Conservation (phyloP, 371 early-diverging fungal genomes). For the Syncephalastrum sp. region DNA sequence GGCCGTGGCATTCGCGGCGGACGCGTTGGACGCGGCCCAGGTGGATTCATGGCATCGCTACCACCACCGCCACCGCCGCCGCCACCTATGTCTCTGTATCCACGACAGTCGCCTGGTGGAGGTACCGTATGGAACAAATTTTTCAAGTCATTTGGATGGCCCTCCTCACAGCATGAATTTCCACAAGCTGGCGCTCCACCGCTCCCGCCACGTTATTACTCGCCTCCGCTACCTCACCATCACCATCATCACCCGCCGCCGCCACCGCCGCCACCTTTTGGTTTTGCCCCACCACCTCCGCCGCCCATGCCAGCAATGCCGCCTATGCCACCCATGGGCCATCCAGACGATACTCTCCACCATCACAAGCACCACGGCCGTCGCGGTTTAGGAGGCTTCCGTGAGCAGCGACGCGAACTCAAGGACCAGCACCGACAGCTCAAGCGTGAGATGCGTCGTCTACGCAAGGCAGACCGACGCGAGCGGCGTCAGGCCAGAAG, state of each 20-base stretch:
- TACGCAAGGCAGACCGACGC: neutral
- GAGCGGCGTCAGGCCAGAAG: slow-evolving; percentile 6
- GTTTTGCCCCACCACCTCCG: slow-evolving; percentile 6
- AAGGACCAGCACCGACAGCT: slow-evolving; percentile 3
- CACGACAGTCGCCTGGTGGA: slow-evolving; percentile 8
- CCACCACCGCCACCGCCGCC: slow-evolving; percentile 3
- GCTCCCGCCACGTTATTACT: slow-evolving; percentile 5
- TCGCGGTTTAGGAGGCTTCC: slow-evolving; percentile 1
- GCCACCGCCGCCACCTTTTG: slow-evolving; percentile 3
- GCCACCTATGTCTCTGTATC: slow-evolving; percentile 5
- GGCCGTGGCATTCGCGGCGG: neutral
- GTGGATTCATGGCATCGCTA: slow-evolving; percentile 8
- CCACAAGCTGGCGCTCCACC: too few species aligned
- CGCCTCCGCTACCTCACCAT: neutral
- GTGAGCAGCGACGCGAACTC: slow-evolving; percentile 4
- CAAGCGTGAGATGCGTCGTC: neutral
- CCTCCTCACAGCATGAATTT: too few species aligned
- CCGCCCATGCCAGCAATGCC: slow-evolving; percentile 5
- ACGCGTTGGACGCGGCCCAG: slow-evolving; percentile 1
- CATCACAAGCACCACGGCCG: neutral
- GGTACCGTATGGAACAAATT: slow-evolving; percentile 9
- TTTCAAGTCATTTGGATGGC: slow-evolving; percentile 3
- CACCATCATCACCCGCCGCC: slow-evolving; percentile 10
- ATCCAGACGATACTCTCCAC: neutral
- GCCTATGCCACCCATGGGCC: slow-evolving; percentile 1